Conservation (phyloP, 2,329 filamentous ascomycete species). For the Cladosporium sp. region DNA sequence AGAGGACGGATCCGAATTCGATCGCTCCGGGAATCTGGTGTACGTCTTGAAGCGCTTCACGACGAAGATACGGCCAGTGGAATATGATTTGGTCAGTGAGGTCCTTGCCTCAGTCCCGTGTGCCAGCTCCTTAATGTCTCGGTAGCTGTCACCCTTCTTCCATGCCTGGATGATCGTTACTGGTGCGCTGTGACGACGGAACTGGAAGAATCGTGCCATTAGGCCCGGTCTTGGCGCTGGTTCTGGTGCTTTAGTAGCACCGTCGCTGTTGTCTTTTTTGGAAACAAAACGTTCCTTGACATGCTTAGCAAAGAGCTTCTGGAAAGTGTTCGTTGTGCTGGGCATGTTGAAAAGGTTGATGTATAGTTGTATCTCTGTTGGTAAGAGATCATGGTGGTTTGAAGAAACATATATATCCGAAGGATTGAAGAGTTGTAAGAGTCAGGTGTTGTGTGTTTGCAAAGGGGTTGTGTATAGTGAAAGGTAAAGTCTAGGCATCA, state of each 20-base stretch:
- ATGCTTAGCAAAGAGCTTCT: not conserved
- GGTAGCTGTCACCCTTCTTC: not conserved
- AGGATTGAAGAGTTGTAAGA: too few relatives aligned
- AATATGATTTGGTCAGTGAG: not conserved
- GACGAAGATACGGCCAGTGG: constrained; percentile 5
- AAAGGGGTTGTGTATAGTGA: too few relatives aligned
- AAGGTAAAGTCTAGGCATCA: too few relatives aligned
- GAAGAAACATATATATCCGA: too few relatives aligned
- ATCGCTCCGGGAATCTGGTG: not conserved
- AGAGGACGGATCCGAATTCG: not conserved
- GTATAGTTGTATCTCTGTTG: too few relatives aligned
- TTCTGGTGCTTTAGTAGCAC: not conserved
- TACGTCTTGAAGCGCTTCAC: constrained; percentile 6
- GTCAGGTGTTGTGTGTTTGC: too few relatives aligned
- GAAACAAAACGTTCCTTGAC: not conserved
- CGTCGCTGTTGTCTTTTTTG: not conserved
- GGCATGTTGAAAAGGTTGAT: too few relatives aligned
- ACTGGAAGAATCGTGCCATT: not conserved
- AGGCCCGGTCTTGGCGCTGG: not conserved
- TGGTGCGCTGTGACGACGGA: not conserved
- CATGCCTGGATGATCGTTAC: not conserved
- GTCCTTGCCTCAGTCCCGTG: constrained; percentile 5
- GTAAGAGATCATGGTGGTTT: too few relatives aligned
- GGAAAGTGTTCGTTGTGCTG: not conserved
- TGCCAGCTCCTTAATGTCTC: not conserved